Percentiles rank a stretch among this genome's conserved stretches.
Conservation (phyloP, 1,284 basidiomycete species). For the Fereydounia khargensis region DNA sequence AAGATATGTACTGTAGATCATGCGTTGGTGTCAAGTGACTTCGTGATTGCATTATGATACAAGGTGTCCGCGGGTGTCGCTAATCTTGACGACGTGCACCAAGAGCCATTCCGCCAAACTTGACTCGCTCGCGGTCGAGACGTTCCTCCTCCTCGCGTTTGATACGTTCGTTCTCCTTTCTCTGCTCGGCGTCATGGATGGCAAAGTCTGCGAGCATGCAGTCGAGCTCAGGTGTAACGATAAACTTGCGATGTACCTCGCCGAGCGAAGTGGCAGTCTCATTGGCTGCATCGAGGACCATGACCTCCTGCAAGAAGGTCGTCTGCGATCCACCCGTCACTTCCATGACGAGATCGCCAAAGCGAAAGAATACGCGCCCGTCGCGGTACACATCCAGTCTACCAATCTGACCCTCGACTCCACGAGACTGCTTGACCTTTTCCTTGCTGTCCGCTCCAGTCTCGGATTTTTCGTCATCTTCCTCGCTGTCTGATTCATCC, state of each 20-base stretch:
- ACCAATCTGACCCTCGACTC: constrained; percentile 44
- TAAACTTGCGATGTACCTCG: constrained; percentile 79
- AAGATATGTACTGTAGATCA: no score
- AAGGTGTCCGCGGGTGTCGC: no score
- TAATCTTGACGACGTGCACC: no score
- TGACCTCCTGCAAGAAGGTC: constrained; percentile 84
- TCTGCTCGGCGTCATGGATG: constrained; percentile 13
- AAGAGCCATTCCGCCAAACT: neutral
- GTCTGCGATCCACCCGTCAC: constrained; percentile 77
- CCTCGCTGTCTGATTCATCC: constrained; percentile 2
- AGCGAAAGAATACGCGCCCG: constrained; percentile 42
- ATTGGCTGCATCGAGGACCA: constrained; percentile 67
- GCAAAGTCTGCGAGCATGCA: constrained; percentile 66
- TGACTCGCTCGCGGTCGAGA: neutral
- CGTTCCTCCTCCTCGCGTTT: constrained; percentile 4
- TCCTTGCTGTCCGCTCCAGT: constrained; percentile 4
- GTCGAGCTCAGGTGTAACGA: constrained; percentile 81
- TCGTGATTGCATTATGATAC: no score
- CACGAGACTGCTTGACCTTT: constrained; percentile 14
- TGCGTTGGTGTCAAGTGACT: no score
- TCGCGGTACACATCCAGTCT: constrained; percentile 47
- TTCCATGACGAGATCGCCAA: constrained; percentile 51
- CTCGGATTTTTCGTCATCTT: constrained; percentile 12
- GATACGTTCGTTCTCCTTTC: constrained; percentile 4
- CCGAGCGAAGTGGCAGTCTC: constrained; percentile 73